A percentile compares a stretch with the other conserved stretches of the same genome.
These are phyloP conservation scores for Penicillium thymicola DNA, from an alignment of 2,329 filamentous ascomycete genomes.

Conservation along the genomic window DNA sequence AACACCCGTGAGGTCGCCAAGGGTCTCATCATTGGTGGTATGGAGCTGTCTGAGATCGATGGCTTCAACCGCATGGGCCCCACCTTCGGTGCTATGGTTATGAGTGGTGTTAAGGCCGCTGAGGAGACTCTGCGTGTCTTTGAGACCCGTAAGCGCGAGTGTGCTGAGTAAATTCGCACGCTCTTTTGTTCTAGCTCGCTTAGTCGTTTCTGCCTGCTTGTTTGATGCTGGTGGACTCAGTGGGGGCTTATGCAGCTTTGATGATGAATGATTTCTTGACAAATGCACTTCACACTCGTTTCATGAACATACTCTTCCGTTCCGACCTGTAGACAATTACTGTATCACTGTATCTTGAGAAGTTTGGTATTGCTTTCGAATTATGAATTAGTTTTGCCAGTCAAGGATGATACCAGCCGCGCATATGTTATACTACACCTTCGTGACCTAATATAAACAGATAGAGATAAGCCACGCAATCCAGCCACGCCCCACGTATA, in stretches of 20 bases:
- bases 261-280: slow-evolving; percentile 11
- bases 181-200: background rate
- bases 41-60: slow-evolving; percentile 89
- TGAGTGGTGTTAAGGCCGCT: slow-evolving; percentile 84
- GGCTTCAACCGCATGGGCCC: slow-evolving; percentile 89
- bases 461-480: background rate
- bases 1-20: slow-evolving; percentile 82
- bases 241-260: slow-evolving; percentile 5
- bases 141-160: slow-evolving; percentile 73
- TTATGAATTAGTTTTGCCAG: slow-evolving; percentile 6
- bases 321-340: background rate
- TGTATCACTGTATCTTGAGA: background rate
- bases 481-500: background rate
- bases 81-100: slow-evolving; percentile 84
- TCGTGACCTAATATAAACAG: background rate
- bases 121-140: slow-evolving; percentile 79
- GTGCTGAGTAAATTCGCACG: slow-evolving; percentile 51
- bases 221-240: background rate
- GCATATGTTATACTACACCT: background rate
- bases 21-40: slow-evolving; percentile 87
- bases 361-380: background rate
- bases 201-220: background rate
- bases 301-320: background rate
- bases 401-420: background rate
- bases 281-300: slow-evolving; percentile 23